Percentiles rank a stretch among this genome's conserved stretches.
phyloP scores from a whole-genome alignment of 257 asterid species.

The Plectranthus barbatus region DNA sequence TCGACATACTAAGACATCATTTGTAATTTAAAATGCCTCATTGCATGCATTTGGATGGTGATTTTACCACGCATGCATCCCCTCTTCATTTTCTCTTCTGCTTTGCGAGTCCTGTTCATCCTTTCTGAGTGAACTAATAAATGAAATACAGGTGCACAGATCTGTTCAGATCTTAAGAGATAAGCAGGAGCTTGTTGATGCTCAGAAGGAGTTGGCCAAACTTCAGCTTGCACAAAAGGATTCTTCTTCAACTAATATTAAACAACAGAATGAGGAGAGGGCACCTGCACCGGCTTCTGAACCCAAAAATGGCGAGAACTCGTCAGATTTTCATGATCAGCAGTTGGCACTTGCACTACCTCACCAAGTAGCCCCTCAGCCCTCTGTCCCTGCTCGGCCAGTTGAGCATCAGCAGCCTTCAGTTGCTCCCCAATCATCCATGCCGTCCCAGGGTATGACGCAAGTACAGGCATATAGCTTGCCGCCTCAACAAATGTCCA shows the following conservation, averaged over 20 bases:
- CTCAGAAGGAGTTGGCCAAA: conserved; percentile 89
- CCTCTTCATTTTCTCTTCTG: too few species aligned
- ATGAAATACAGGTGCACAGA: conserved; percentile 64
- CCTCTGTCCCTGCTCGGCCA: conserved; percentile 33
- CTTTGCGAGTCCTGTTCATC: neutral
- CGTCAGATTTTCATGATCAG: conserved; percentile 46
- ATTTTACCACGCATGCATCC: too few species aligned
- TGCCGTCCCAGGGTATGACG: conserved; percentile 51
- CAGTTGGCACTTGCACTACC: conserved; percentile 84
- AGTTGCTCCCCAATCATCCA: conserved; percentile 45
- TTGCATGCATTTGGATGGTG: neutral
- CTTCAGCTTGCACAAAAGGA: conserved; percentile 81
- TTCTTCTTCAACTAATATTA: conserved; percentile 36
- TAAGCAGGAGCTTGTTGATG: conserved; percentile 90
- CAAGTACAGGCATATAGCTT: conserved; percentile 48
- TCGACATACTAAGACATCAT: neutral
- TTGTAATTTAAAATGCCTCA: neutral
- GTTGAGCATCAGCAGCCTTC: conserved; percentile 58
- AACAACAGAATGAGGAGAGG: conserved; percentile 59
- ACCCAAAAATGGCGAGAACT: conserved; percentile 38
- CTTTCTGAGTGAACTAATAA: neutral
- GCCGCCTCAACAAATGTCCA: conserved; percentile 45
- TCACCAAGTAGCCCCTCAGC: conserved; percentile 60
- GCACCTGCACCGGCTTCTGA: conserved; percentile 39
- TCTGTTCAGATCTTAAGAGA: conserved; percentile 89